These are phyloP conservation scores for Prinsepia uniflora DNA, from an alignment of 306 rosid genomes.

Conservation along the genomic window DNA sequence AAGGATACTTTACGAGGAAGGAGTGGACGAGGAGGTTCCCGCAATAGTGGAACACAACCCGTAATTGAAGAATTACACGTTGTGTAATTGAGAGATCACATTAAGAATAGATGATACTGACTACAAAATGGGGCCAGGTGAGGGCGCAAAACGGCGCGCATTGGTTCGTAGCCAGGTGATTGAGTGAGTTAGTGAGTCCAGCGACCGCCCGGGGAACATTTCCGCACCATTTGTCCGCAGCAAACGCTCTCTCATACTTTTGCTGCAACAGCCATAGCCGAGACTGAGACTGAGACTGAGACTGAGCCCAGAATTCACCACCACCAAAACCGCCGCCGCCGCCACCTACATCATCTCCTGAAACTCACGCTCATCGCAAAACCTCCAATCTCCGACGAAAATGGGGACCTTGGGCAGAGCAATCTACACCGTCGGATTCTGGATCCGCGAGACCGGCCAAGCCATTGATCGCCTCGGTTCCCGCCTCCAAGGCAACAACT, in stretches of 20 bases:
- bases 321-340: not conserved
- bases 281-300: too few relatives aligned
- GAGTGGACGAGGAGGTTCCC: too few relatives aligned
- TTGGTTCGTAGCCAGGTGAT: not conserved
- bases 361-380: not conserved
- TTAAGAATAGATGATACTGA: not conserved
- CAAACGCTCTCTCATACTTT: not conserved
- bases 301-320: not conserved
- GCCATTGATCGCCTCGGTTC: constrained; percentile 92
- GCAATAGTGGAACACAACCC: too few relatives aligned
- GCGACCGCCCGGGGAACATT: not conserved
- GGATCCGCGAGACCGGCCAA: constrained; percentile 97
- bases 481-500: constrained; percentile 82
- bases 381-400: constrained; percentile 14
- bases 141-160: not conserved
- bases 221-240: not conserved
- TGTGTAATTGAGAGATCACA: not conserved
- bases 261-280: constrained; percentile 6
- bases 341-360: not conserved
- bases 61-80: not conserved
- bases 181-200: constrained; percentile 4
- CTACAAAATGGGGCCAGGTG: not conserved
- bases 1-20: too few relatives aligned
- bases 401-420: constrained; percentile 90
- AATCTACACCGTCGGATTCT: constrained; percentile 85